A percentile compares a stretch with the other conserved stretches of the same genome.
These are phyloP conservation scores for Neolentinus lepideus DNA, from an alignment of 1,284 basidiomycete genomes.

Conservation along the genomic window DNA sequence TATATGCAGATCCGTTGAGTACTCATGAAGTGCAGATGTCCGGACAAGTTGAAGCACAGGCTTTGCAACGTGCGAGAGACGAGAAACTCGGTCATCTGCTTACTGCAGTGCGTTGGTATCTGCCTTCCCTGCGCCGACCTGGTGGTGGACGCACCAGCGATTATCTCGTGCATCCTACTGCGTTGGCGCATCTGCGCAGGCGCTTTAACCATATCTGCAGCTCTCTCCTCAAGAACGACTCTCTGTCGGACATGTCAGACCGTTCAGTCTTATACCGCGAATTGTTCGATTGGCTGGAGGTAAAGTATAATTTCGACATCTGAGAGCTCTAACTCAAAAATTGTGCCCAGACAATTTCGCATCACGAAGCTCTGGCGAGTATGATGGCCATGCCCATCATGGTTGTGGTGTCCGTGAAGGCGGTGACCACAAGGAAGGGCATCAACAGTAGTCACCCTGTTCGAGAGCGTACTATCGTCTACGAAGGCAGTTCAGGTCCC, in stretches of 20 bases:
- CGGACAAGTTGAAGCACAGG: constrained; percentile 70
- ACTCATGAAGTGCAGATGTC: constrained; percentile 43
- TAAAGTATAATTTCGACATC: constrained; percentile 23
- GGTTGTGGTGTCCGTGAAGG: constrained; percentile 66
- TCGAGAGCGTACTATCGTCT: constrained; percentile 73
- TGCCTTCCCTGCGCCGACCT: constrained; percentile 70
- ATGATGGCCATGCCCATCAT: constrained; percentile 97
- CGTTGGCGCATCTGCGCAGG: constrained; percentile 81
- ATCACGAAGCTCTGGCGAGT: constrained; percentile 83
- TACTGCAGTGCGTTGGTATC: constrained; percentile 62
- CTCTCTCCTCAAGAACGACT: constrained; percentile 82
- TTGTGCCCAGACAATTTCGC: constrained; percentile 66
- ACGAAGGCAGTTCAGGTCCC: constrained; percentile 84
- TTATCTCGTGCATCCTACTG: constrained; percentile 83
- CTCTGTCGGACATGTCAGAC: constrained; percentile 87
- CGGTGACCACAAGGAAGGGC: constrained; percentile 44
- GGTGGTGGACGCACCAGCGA: constrained; percentile 76
- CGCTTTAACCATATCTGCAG: constrained; percentile 84
- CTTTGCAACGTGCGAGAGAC: constrained; percentile 66
- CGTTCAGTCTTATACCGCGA: constrained; percentile 83
- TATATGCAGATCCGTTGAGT: constrained; percentile 5
- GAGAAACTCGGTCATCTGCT: constrained; percentile 63
- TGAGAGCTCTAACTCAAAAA: constrained; percentile 3
- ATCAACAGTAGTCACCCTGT: constrained; percentile 37
- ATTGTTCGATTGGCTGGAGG: constrained; percentile 86